Evolutionary conservation across 1,284 basidiomycete genomes (phyloP).

Genomic region (Afroboletus lepidellus): DNA sequence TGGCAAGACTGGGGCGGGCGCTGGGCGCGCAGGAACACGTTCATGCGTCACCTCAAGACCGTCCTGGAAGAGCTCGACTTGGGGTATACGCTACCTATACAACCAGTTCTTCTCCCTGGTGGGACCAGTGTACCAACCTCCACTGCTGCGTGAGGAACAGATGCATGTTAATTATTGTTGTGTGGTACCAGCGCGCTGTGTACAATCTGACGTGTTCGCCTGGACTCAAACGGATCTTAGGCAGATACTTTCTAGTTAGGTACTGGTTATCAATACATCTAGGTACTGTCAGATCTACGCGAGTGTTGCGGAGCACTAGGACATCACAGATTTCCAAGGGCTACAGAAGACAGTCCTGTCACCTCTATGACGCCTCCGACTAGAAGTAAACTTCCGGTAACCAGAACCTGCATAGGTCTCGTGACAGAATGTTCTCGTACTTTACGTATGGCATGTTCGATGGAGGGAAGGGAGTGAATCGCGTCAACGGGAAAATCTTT

Average conservation of each 20-base stretch:
- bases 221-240: neutral
- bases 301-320: slow-evolving; percentile 6
- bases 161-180: neutral
- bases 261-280: slow-evolving; percentile 5
- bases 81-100: slow-evolving; percentile 66
- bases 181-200: neutral
- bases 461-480: slow-evolving; percentile 81
- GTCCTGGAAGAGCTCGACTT: slow-evolving; percentile 72
- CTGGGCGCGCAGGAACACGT: slow-evolving; percentile 66
- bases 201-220: neutral
- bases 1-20: slow-evolving; percentile 88
- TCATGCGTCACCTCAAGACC: slow-evolving; percentile 72
- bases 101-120: slow-evolving; percentile 61
- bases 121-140: slow-evolving; percentile 1
- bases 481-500: slow-evolving; percentile 58
- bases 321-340: slow-evolving; percentile 39
- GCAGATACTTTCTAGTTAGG: neutral
- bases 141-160: neutral
- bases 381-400: slow-evolving; percentile 91
- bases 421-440: slow-evolving; percentile 45
- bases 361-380: slow-evolving; percentile 95
- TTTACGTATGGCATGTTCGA: slow-evolving; percentile 81
- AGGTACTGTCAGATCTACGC: slow-evolving; percentile 3
- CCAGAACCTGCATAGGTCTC: slow-evolving; percentile 62
- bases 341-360: slow-evolving; percentile 68